Percentiles rank a stretch among this genome's conserved stretches.
Conservation (phyloP, 2,329 filamentous ascomycete genomes). For the Pseudofabraea citricarpa region DNA sequence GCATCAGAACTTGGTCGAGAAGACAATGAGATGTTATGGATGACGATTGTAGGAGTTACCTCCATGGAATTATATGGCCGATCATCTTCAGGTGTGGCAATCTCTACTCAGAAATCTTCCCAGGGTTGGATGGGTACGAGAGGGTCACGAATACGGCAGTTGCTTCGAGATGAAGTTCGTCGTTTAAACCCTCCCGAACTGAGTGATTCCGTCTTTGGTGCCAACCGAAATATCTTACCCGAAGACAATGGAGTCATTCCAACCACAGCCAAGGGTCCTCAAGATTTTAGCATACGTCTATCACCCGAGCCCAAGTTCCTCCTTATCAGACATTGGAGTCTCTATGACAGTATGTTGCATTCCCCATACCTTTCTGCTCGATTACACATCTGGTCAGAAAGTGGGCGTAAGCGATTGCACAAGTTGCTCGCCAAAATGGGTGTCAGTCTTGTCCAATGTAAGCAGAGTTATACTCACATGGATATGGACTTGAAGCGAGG, state of each 20-base stretch:
- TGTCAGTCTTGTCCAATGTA: conserved; percentile 87
- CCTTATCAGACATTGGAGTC: conserved; percentile 89
- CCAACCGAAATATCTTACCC: conserved; percentile 55
- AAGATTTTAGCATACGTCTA: conserved; percentile 85
- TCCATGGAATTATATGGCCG: conserved; percentile 89
- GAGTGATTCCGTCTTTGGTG: conserved; percentile 45
- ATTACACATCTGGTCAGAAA: conserved; percentile 91
- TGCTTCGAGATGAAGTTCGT: conserved; percentile 88
- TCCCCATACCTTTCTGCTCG: conserved; percentile 90
- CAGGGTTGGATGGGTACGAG: conserved; percentile 78
- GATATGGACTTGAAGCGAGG: conserved; percentile 94
- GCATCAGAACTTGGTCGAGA: conserved; percentile 93
- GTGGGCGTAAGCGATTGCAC: conserved; percentile 80
- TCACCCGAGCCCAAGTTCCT: conserved; percentile 93
- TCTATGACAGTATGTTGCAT: conserved; percentile 98
- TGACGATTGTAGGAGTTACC: conserved; percentile 91
- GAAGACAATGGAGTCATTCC: conserved; percentile 80
- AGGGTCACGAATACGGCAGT: conserved; percentile 76
- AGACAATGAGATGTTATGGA: conserved; percentile 94
- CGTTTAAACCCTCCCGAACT: conserved; percentile 79
- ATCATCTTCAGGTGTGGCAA: conserved; percentile 73
- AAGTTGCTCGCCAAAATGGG: conserved; percentile 98
- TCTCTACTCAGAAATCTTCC: conserved; percentile 51
- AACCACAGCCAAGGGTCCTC: conserved; percentile 80
- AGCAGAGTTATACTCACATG: conserved; percentile 96